A percentile compares a stretch with the other conserved stretches of the same genome.
These are phyloP conservation scores for Phylloporus rhodoxanthus DNA, from an alignment of 768 basidiomycete species.

Conservation along the genomic window DNA sequence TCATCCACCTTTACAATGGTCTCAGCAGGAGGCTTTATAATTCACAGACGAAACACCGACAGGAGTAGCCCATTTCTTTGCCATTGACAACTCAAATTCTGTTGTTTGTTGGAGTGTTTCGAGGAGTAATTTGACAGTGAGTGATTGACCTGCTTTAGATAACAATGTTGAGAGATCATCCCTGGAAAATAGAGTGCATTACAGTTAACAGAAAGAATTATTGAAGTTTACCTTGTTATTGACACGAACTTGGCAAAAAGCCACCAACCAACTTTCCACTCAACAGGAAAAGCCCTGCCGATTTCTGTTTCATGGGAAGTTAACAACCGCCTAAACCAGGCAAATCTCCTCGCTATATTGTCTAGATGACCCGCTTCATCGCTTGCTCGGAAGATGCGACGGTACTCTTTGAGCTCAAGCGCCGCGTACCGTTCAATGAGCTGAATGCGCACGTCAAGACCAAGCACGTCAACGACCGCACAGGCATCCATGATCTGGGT, in stretches of 20 bases:
- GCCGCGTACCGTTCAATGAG: slow-evolving; percentile 86
- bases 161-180: slow-evolving; percentile 80
- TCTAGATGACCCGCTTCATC: slow-evolving; percentile 97
- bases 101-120: slow-evolving; percentile 81
- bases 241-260: slow-evolving; percentile 83
- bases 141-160: slow-evolving; percentile 66
- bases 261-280: slow-evolving; percentile 83
- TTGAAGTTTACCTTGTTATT: slow-evolving; percentile 63
- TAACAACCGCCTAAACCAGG: slow-evolving; percentile 88
- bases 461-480: slow-evolving; percentile 83
- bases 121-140: slow-evolving; percentile 73
- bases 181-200: slow-evolving; percentile 34
- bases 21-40: not conserved
- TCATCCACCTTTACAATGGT: slow-evolving; percentile 48
- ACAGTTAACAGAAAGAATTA: not conserved
- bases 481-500: slow-evolving; percentile 76
- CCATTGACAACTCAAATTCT: slow-evolving; percentile 82
- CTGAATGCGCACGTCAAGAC: slow-evolving; percentile 72
- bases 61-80: slow-evolving; percentile 75
- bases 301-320: slow-evolving; percentile 85
- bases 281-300: slow-evolving; percentile 72
- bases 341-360: slow-evolving; percentile 87
- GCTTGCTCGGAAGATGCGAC: slow-evolving; percentile 86
- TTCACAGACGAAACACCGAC: slow-evolving; percentile 36
- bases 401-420: slow-evolving; percentile 90